phyloP scores from a whole-genome alignment of 768 basidiomycete species.

The Hygrophorus pudorinus region DNA sequence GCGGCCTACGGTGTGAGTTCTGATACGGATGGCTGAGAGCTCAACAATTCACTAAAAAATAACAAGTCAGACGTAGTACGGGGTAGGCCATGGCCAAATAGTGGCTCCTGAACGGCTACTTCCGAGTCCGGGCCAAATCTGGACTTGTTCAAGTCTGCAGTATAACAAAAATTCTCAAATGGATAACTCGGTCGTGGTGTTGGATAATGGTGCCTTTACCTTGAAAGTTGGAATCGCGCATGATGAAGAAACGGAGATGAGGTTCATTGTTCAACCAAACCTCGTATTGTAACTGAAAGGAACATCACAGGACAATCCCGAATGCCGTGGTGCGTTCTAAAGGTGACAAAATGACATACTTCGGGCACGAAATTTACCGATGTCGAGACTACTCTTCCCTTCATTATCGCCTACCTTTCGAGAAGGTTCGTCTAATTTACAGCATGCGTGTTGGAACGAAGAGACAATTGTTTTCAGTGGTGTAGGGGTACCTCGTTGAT shows the following conservation, averaged over 20 bases:
- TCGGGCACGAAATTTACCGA: slow-evolving; percentile 73
- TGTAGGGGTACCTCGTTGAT: slow-evolving; percentile 83
- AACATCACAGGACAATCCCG: slow-evolving; percentile 44
- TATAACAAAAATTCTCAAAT: slow-evolving; percentile 4
- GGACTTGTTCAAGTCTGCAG: not conserved
- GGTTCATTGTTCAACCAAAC: slow-evolving; percentile 12
- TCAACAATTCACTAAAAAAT: no score
- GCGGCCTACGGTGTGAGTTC: no score
- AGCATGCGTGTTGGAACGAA: slow-evolving; percentile 3
- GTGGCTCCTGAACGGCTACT: no score
- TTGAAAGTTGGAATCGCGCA: slow-evolving; percentile 64
- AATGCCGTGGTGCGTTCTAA: slow-evolving; percentile 85
- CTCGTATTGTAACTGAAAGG: slow-evolving; percentile 4
- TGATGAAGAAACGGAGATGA: slow-evolving; percentile 21
- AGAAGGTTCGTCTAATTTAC: slow-evolving; percentile 49
- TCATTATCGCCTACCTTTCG: slow-evolving; percentile 77
- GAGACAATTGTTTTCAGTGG: slow-evolving; percentile 14
- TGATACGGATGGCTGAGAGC: no score
- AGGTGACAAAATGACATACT: slow-evolving; percentile 71
- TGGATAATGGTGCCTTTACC: slow-evolving; percentile 82
- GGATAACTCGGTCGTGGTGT: slow-evolving; percentile 38
- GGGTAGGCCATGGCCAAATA: no score
- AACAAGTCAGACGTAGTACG: no score
- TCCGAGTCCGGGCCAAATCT: not conserved
- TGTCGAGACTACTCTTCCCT: slow-evolving; percentile 78